Evolutionary conservation across 2,329 filamentous ascomycete genomes (phyloP).

Genomic region (Colletotrichum theobromicola): DNA sequence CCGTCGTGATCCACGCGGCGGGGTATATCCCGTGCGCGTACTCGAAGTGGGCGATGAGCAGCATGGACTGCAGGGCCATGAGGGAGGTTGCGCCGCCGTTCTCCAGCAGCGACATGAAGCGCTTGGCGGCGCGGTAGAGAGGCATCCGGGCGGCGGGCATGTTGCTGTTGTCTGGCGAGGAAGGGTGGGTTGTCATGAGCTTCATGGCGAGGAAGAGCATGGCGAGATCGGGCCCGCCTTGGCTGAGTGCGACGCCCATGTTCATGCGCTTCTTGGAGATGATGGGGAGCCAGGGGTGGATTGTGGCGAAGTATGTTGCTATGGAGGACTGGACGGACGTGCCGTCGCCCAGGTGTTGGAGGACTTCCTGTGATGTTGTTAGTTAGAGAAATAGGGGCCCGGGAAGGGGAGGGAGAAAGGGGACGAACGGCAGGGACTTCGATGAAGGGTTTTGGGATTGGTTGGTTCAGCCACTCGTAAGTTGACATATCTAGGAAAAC

Average conservation of each 20-base stretch:
- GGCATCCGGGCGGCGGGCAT: slow-evolving; percentile 37
- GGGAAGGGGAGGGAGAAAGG: neutral
- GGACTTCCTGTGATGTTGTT: slow-evolving; percentile 35
- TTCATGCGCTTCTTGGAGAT: slow-evolving; percentile 51
- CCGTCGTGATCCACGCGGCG: slow-evolving; percentile 53
- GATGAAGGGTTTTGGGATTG: slow-evolving; percentile 41
- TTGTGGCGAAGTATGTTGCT: slow-evolving; percentile 45
- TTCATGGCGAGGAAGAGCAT: slow-evolving; percentile 55
- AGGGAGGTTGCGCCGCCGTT: slow-evolving; percentile 45
- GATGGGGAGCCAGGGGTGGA: slow-evolving; percentile 54
- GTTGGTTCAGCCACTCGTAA: slow-evolving; percentile 39
- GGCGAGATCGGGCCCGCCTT: slow-evolving; percentile 50
- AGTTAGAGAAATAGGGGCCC: neutral
- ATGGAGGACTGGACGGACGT: slow-evolving; percentile 40
- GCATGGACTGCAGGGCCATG: slow-evolving; percentile 47
- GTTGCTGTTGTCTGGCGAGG: slow-evolving; percentile 33
- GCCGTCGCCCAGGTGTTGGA: slow-evolving; percentile 42
- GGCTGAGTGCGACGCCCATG: slow-evolving; percentile 43
- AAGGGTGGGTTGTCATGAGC: slow-evolving; percentile 41
- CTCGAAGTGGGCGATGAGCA: slow-evolving; percentile 53
- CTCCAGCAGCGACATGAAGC: slow-evolving; percentile 45
- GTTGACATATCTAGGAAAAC: slow-evolving; percentile 48
- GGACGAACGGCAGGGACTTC: slow-evolving; percentile 41
- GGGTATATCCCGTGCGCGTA: slow-evolving; percentile 55
- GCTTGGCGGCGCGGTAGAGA: slow-evolving; percentile 48